Percentiles rank a stretch among this genome's conserved stretches.
Conservation (phyloP, 169 alveolate genomes). For the Cardiosporidium cionae region DNA sequence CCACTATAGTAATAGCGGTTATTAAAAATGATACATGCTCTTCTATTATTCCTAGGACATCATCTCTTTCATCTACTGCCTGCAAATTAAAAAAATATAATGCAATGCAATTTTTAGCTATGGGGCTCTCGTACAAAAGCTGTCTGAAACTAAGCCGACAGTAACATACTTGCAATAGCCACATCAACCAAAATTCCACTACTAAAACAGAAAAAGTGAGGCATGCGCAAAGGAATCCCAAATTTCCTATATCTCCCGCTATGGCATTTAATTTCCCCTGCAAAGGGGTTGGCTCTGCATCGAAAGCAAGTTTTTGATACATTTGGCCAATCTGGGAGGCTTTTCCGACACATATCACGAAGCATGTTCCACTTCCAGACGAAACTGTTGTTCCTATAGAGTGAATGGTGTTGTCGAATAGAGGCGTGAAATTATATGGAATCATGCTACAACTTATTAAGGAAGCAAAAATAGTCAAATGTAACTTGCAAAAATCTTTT, state of each 20-base stretch:
- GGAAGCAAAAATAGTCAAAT: too few species aligned
- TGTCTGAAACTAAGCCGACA: too few species aligned
- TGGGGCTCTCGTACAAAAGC: too few species aligned
- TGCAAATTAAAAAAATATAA: neutral
- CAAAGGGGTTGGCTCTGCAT: constrained; percentile 61
- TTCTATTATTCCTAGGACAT: constrained; percentile 5
- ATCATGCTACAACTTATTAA: neutral
- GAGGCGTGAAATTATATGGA: neutral
- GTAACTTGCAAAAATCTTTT: too few species aligned
- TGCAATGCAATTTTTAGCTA: neutral
- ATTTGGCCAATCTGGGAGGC: constrained; percentile 57
- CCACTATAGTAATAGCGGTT: constrained; percentile 68
- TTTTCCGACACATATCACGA: constrained; percentile 70
- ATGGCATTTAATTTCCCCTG: constrained; percentile 62
- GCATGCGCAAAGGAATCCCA: constrained; percentile 55
- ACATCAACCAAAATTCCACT: constrained; percentile 34
- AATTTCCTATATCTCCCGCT: constrained; percentile 62
- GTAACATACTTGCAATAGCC: neutral
- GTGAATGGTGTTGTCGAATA: neutral
- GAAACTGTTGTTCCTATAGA: constrained; percentile 65
- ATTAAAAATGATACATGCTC: constrained; percentile 43
- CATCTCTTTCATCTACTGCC: constrained; percentile 12
- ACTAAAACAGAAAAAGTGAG: constrained; percentile 58
- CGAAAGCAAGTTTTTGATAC: constrained; percentile 37
- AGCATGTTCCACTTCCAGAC: constrained; percentile 71